Conservation (phyloP, 2,329 filamentous ascomycete species). For the Ascochyta lentis region DNA sequence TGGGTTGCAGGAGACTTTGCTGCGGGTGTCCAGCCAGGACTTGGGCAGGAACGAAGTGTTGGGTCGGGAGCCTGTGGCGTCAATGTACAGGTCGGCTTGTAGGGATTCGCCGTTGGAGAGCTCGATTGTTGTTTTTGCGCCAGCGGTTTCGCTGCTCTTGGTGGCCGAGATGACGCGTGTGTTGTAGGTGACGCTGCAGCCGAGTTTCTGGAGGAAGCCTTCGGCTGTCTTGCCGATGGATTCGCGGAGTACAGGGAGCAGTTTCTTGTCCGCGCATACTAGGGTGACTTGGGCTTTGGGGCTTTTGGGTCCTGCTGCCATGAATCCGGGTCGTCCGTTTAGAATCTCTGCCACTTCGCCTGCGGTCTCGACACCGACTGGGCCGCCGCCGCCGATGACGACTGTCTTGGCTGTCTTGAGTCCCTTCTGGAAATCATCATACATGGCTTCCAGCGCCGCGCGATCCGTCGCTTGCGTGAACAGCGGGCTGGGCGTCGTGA, state of each 20-base stretch:
- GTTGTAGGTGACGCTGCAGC: constrained; percentile 55
- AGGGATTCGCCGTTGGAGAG: constrained; percentile 56
- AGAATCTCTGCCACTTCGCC: constrained; percentile 57
- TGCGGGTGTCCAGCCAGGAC: constrained; percentile 56
- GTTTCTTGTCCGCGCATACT: constrained; percentile 52
- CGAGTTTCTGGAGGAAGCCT: constrained; percentile 54
- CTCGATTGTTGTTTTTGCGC: constrained; percentile 52
- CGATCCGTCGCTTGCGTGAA: constrained; percentile 52
- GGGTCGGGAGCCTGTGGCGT: constrained; percentile 59
- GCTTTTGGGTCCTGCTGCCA: constrained; percentile 47
- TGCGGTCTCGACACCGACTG: constrained; percentile 59
- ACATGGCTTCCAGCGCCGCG: constrained; percentile 35
- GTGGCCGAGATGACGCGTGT: constrained; percentile 41
- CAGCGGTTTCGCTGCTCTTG: constrained; percentile 38
- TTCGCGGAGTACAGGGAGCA: constrained; percentile 54
- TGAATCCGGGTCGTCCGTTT: constrained; percentile 47
- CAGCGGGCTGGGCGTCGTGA: constrained; percentile 55
- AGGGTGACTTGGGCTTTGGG: constrained; percentile 55
- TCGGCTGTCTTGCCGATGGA: constrained; percentile 56
- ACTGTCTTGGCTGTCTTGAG: constrained; percentile 53
- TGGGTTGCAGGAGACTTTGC: constrained; percentile 58
- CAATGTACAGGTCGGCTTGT: constrained; percentile 61
- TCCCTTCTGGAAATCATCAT: constrained; percentile 47
- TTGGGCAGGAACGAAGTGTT: constrained; percentile 62
- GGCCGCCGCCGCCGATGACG: constrained; percentile 58